Base-by-base conservation (phyloP, 345 rosid species). In the Clarkia xantiana region DNA sequence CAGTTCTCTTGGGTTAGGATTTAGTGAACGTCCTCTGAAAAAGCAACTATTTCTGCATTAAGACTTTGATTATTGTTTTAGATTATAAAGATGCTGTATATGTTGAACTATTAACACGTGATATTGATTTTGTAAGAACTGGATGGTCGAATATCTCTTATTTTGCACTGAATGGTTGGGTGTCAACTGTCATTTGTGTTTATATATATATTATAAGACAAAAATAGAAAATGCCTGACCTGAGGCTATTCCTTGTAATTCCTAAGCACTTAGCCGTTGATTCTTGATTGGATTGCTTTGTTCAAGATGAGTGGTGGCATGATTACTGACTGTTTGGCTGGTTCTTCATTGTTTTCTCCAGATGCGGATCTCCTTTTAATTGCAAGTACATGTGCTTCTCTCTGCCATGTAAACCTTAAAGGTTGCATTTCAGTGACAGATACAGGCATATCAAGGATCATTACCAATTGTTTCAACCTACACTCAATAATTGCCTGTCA, bases 391-490 rank as follows among this genome's bases (percentile, higher is more conserved):
- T 75, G 86, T 65, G 51, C 34, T 45, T 74, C 82, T 10, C 63
- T 86, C 45, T 56, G 61, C 53, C 72, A 80, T 67, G 42, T 86
- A 62, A 80, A 80, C 71, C 65, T 86, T 59, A 83, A 77, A 62
- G 86, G 84, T 14, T 86, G 96, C 60, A 55, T 62, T 45, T 69
- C 76, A 36, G 65, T 76, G 47, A 75, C 94, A 57, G 96, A 86
- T 73, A 56, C 44, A 34, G 72, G 84, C 62, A 76, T 86, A 60
- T 75, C 94, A 59, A 47, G 60, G 55, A 54, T 78, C 49, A 66
- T 86, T 51, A 38, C 16, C 45, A 67, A 67, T 62, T 80, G 84
- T 62, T 43, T 23, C 46, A 68, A 62, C 7, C 71, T 86, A 38
- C 67, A 55, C 58, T 83, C 96, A 15, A 50, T 86, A 53, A 38